Evolutionary conservation across 2,329 filamentous ascomycete genomes (phyloP), one percentile per base, ranked within the genome.

Genomic region (Nemania diffusa): DNA sequence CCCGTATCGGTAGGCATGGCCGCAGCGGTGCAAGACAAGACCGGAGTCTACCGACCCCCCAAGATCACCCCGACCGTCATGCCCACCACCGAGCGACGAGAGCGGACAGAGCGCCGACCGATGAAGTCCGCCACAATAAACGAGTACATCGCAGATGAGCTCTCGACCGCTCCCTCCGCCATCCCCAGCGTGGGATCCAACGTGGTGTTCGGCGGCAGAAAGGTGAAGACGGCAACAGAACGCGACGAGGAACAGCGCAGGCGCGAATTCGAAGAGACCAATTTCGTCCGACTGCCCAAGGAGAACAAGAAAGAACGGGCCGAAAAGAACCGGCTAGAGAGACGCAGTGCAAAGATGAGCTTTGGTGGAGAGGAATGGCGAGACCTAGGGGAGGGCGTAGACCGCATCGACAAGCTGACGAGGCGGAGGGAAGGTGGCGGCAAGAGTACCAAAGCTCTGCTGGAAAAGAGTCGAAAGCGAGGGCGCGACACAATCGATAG

Each of bases 291-390:
- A 73, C 83, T 99, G 74, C 94, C 95, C 13, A 91, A 90, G 74
- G 88, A 92, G 79, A 92, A 89, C 81, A 98, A 97, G 85, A 97
- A 97, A 82, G 94, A 97, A 5, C 82, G 84, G 65, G 86, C 88
- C 55, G 91, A 92, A 82, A 89, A 87, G 78, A 81, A 79, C 50
- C 85, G 87, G 77, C 82, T 83, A 32, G 82, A 83, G 46, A 82
- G 82, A 9, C 78, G 82, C 71, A 81, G 79, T 71, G 77, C 82
- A 74, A 81, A 90, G 84, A 79, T 97, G 92, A 81, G 82, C 73
- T 89, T 88, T 81, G 95, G 95, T 69, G 96, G 96, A 58, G 96
- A 98, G 81, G 96, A 98, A 77, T 98, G 94, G 93, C 88, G 91
- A 70, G 90, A 91, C 27, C 83, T 99, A 51, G 93, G 92, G 64